These are phyloP conservation scores for Cyclotella cryptica DNA, from an alignment of 108 stramenopile genomes.

Conservation along the genomic window DNA sequence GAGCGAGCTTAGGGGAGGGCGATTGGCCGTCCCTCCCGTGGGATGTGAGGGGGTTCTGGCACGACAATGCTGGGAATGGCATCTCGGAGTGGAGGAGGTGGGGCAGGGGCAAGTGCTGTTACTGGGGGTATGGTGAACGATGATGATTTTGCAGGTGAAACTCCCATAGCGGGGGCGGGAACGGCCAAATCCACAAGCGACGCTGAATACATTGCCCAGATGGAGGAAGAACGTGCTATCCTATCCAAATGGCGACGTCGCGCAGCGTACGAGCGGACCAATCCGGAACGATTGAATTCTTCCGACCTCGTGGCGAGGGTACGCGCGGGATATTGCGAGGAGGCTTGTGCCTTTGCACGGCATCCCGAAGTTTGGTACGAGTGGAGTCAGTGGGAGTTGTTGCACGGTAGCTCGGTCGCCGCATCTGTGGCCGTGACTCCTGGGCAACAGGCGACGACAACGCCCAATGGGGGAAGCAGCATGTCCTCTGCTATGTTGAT, in stretches of 20 bases:
- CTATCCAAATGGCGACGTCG: constrained; percentile 79
- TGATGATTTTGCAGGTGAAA: constrained; percentile 35
- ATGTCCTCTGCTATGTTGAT: constrained; percentile 37
- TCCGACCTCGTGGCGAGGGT: constrained; percentile 66
- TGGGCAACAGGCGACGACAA: constrained; percentile 21
- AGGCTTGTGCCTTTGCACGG: constrained; percentile 74
- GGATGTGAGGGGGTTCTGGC: constrained; percentile 31
- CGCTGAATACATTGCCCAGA: constrained; percentile 59
- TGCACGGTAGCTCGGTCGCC: constrained; percentile 45
- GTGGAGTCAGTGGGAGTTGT: constrained; percentile 89
- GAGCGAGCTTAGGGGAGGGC: constrained; percentile 57
- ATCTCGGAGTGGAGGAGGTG: constrained; percentile 21
- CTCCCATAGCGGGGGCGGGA: constrained; percentile 25
- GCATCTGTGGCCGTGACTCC: constrained; percentile 24
- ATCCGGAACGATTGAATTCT: constrained; percentile 80
- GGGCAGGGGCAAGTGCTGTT: background rate
- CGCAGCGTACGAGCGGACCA: constrained; percentile 85
- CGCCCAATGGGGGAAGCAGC: constrained; percentile 4
- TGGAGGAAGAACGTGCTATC: constrained; percentile 69
- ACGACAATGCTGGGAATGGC: constrained; percentile 7
- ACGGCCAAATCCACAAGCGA: constrained; percentile 25
- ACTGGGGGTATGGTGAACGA: constrained; percentile 13
- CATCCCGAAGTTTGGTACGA: constrained; percentile 90
- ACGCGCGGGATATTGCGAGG: constrained; percentile 76
- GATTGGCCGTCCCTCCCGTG: constrained; percentile 77